Percentiles rank a stretch among this genome's conserved stretches.
Conservation (phyloP, 176 grass and related monocot species). For the Avena sativa region DNA sequence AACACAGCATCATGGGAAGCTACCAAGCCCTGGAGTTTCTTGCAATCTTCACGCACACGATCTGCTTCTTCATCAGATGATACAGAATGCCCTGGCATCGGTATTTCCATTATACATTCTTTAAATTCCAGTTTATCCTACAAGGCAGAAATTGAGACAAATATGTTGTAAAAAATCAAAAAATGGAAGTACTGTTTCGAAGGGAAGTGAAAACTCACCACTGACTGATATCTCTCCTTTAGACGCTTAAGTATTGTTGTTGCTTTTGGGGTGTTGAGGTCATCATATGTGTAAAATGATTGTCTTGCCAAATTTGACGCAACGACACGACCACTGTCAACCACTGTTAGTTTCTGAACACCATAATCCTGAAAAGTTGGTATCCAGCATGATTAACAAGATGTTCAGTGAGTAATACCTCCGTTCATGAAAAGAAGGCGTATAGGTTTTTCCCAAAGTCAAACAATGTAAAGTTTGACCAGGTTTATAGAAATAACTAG, state of each 20-base stretch:
- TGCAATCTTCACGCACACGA: slow-evolving; percentile 64
- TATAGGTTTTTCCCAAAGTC: too few relatives aligned
- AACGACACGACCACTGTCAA: slow-evolving; percentile 79
- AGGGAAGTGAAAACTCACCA: slow-evolving; percentile 54
- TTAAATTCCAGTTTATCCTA: slow-evolving; percentile 53
- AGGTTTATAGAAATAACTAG: too few relatives aligned
- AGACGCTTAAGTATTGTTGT: slow-evolving; percentile 70
- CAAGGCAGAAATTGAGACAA: slow-evolving; percentile 40
- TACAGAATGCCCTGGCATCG: slow-evolving; percentile 95
- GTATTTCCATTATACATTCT: slow-evolving; percentile 77
- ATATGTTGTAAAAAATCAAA: neutral
- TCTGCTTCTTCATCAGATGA: slow-evolving; percentile 65
- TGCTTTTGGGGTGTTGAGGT: slow-evolving; percentile 67
- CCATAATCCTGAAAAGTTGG: slow-evolving; percentile 78
- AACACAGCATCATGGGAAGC: slow-evolving; percentile 85
- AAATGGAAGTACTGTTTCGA: slow-evolving; percentile 17
- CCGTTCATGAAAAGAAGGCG: too few relatives aligned
- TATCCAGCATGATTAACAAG: slow-evolving; percentile 28
- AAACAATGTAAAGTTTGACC: too few relatives aligned
- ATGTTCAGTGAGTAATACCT: slow-evolving; percentile 13
- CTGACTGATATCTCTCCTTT: slow-evolving; percentile 64
- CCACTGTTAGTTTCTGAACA: slow-evolving; percentile 77
- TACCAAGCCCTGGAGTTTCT: slow-evolving; percentile 63
- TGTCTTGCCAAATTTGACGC: slow-evolving; percentile 94
- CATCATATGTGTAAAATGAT: slow-evolving; percentile 85